Percentiles rank a stretch among this genome's conserved stretches.
These are phyloP conservation scores for Scutellaria minor DNA, from an alignment of 257 asterid genomes.

Conservation along the genomic window DNA sequence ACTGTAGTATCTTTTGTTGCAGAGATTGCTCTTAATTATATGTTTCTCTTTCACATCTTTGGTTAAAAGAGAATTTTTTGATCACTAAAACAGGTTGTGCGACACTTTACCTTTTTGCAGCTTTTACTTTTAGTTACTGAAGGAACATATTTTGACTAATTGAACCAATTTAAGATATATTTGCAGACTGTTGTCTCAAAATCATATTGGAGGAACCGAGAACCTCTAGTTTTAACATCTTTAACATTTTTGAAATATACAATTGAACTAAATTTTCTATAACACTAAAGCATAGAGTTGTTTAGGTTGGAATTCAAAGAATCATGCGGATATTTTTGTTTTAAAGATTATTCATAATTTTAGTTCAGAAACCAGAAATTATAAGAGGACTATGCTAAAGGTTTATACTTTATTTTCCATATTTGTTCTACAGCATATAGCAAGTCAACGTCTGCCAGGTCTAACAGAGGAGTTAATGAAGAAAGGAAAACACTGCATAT, in stretches of 20 bases:
- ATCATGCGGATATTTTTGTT: neutral
- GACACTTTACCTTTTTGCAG: neutral
- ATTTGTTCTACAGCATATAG: slow-evolving; percentile 72
- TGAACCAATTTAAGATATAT: slow-evolving; percentile 7
- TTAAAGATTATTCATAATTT: slow-evolving; percentile 4
- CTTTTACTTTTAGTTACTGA: slow-evolving; percentile 4
- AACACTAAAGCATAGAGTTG: neutral
- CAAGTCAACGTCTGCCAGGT: slow-evolving; percentile 76
- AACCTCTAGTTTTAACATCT: slow-evolving; percentile 12
- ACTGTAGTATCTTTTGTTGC: slow-evolving; percentile 2
- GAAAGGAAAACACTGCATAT: slow-evolving; percentile 82
- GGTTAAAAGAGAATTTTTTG: slow-evolving; percentile 5
- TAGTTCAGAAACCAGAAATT: neutral
- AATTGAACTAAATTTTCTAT: slow-evolving; percentile 5
- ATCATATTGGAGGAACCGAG: neutral
- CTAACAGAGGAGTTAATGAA: slow-evolving; percentile 65
- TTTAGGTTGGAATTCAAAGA: slow-evolving; percentile 9
- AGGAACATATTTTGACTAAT: slow-evolving; percentile 13
- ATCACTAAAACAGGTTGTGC: neutral
- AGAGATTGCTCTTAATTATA: neutral
- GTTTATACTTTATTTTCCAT: neutral
- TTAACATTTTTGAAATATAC: slow-evolving; percentile 3
- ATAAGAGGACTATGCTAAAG: slow-evolving; percentile 20
- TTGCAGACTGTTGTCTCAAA: slow-evolving; percentile 9
- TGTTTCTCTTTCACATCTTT: slow-evolving; percentile 6